phyloP scores from a whole-genome alignment of 2,329 filamentous ascomycete species.

The Ceratocystis cacaofunesta region DNA sequence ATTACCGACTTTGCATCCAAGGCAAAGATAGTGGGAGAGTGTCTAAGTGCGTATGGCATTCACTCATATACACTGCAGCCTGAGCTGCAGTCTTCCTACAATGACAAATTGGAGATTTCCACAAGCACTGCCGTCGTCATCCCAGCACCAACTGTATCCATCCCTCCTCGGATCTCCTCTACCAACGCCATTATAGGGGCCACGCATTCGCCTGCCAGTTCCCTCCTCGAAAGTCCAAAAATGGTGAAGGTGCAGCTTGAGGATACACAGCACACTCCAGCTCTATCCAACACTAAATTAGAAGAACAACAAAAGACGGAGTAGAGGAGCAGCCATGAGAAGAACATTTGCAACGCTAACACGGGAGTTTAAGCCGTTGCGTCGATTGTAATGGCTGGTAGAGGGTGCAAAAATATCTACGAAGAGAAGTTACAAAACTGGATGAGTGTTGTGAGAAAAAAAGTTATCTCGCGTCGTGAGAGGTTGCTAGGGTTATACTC shows the following conservation, averaged over 20 bases:
- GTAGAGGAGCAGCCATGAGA: neutral
- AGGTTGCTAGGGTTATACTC: neutral
- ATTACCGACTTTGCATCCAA: constrained; percentile 44
- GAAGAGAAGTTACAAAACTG: neutral
- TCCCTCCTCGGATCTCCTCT: neutral
- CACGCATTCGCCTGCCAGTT: neutral
- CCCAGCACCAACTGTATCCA: neutral
- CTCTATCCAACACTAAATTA: neutral
- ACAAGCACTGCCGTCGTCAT: neutral
- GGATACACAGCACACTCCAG: neutral
- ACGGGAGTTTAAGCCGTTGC: neutral
- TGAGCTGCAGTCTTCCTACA: constrained; percentile 27
- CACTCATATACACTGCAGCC: constrained; percentile 59
- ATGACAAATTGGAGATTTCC: neutral
- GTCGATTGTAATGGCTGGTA: neutral
- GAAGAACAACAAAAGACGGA: neutral
- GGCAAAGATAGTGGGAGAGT: constrained; percentile 49
- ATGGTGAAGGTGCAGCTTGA: neutral
- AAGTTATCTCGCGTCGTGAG: neutral
- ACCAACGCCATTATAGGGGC: neutral
- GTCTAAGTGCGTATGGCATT: constrained; percentile 58
- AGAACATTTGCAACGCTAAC: neutral
- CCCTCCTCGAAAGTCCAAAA: neutral
- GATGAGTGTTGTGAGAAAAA: neutral
- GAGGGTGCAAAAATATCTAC: neutral